Base-by-base conservation (phyloP, 2,329 filamentous ascomycete genomes). In the Fusarium avenaceum region DNA sequence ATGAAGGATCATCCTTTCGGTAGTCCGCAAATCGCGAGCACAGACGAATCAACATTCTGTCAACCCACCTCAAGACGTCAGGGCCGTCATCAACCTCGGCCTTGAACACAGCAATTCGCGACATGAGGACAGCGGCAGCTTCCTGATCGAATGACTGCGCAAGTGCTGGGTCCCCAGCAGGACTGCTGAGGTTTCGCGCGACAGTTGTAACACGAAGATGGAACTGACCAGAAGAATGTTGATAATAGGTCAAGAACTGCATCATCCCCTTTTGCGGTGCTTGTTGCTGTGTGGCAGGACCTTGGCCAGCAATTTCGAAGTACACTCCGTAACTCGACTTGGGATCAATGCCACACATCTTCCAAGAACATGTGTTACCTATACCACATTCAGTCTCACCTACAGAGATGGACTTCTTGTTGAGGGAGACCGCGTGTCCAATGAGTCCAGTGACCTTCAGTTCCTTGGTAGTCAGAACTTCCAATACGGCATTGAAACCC, bases 131-230 rank as follows among this genome's bases (percentile, higher is more conserved):
- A 22, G 96, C 96, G 5, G 96, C 94, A 43, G 96, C 96, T 84
- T 99, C 96, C 79, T 99, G 96, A 72, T 99, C 96, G 78, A 99
- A 99, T 0, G 95, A 97, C 74, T 97, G 95, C 9, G 96, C 94
- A 72, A 99, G 92, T 10, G 94, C 92, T 26, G 95, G 94, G 77
- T 99, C 96, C 38, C 96, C 96, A 44, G 94, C 93, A 14, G 96
- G 96, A 5, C 96, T 94, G 77, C 94, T 97, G 57, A 99, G 85
- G 75, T 94, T 95, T 61, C 95, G 89, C 7, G 94, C 92, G 68
- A 98, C 91, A 2, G 96, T 99, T 1, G 96, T 98, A 28, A 99
- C 96, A 58, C 96, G 90, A 35, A 99, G 88, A 76, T 99, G 96
- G 80, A 95, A 99, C 76, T 98, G 93, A 20, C 96, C 96, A 38